Conservation (phyloP, 164 flowering plant genomes). For the Vitis rotundifolia region DNA sequence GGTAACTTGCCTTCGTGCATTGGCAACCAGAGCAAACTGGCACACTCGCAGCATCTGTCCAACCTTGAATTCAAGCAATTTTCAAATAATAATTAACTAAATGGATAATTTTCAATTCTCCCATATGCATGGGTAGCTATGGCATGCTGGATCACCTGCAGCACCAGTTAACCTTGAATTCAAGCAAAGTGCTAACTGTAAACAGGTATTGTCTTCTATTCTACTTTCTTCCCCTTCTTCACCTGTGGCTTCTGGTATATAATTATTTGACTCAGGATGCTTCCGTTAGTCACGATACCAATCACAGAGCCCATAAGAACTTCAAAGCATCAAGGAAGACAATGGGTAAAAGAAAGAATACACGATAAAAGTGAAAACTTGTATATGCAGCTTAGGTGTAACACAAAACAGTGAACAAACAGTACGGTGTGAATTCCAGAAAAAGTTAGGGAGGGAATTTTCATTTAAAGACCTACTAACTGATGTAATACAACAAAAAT, state of each 20-base stretch:
- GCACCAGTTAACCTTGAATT: too few relatives aligned
- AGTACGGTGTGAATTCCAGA: neutral
- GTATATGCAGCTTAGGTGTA: neutral
- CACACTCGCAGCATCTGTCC: too few relatives aligned
- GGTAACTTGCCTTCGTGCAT: too few relatives aligned
- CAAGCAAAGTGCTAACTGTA: too few relatives aligned
- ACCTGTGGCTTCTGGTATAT: slow-evolving; percentile 53
- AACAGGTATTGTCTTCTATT: slow-evolving; percentile 26
- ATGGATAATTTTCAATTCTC: too few relatives aligned
- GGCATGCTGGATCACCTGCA: too few relatives aligned
- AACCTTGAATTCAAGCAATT: too few relatives aligned
- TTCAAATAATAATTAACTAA: too few relatives aligned
- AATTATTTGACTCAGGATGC: slow-evolving; percentile 78
- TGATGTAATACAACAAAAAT: neutral
- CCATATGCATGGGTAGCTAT: too few relatives aligned
- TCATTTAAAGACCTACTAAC: neutral
- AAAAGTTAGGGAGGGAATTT: neutral
- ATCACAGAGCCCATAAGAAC: slow-evolving; percentile 80
- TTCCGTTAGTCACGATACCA: slow-evolving; percentile 72
- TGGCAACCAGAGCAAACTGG: too few relatives aligned
- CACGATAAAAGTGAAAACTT: neutral
- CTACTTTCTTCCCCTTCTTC: slow-evolving; percentile 69
- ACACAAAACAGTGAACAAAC: neutral
- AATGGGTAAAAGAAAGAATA: slow-evolving; percentile 3
- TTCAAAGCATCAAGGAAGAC: slow-evolving; percentile 49